Evolutionary conservation across 768 basidiomycete genomes (phyloP), one percentile per base, ranked within the genome.

Genomic region (Mycena indigotica): DNA sequence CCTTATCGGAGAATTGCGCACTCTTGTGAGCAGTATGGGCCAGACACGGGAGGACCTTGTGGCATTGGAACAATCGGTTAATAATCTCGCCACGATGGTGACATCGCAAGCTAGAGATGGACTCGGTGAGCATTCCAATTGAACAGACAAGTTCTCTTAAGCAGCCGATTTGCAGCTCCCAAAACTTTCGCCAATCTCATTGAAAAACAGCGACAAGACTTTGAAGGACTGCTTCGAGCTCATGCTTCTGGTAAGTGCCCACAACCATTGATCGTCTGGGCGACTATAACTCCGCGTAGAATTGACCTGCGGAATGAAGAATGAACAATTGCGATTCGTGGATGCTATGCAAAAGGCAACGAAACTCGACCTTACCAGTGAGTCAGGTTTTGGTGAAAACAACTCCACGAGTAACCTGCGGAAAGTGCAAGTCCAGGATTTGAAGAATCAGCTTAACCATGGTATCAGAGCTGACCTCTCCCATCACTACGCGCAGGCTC

Each of bases 261-360:
- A n/a, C n/a, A n/a, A n/a, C n/a, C 26, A 30, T 12, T 41, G 26
- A 15, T 4, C 5, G n/a, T 29, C 19, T 24, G 15, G 26, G 41
- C 13, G 4, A 44, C 6, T 35, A 16, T 28, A 53, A 57, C 12
- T 25, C 40, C 50, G 24, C 28, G 17, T 64, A 91, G 93, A 92
- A 68, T 80, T 95, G 21, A 87, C 87, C 3, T 80, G 83, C 55
- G 93, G 95, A 64, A 94, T 95, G 52, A 86, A 87, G 52, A 92
- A 93, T 1, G 93, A 95, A 72, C 74, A 92, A 46, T 72, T 95
- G 53, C 79, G 90, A 5, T 95, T 95, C 65, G 90, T 95, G 4
- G 93, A 95, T 65, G 92, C 93, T n/a, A 95, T 95, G 93, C 91
- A 91, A 68, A 89, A 93, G 64, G 93, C 92, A 1, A 95, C 93